phyloP scores from a whole-genome alignment of 192 early-diverging fungal species.

The Ambispora gerdemannii region DNA sequence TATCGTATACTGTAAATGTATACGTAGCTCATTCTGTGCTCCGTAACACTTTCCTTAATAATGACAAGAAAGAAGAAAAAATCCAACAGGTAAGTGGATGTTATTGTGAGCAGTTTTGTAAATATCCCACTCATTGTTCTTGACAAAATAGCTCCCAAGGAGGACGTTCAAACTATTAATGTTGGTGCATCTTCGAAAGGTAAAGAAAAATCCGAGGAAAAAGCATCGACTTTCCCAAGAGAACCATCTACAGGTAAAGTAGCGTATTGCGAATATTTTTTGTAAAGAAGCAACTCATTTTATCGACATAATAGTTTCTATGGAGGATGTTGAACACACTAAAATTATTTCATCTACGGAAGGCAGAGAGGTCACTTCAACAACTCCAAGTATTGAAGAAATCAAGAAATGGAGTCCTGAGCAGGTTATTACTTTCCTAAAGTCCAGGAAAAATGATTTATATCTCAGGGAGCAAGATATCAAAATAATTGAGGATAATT shows the following conservation, averaged over 20 bases:
- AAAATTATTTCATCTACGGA: neutral
- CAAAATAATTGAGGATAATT: neutral
- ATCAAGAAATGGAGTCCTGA: constrained; percentile 5
- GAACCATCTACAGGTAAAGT: constrained; percentile 21
- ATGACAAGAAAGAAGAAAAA: no score
- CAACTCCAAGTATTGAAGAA: constrained; percentile 19
- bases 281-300: constrained; percentile 13
- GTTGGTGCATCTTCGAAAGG: constrained; percentile 3
- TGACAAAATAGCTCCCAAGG: neutral
- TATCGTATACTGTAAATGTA: no score
- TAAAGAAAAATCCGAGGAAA: neutral
- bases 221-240: neutral
- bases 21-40: no score
- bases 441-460: neutral
- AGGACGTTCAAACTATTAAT: constrained; percentile 2
- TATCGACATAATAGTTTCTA: constrained; percentile 23
- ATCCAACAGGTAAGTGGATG: no score
- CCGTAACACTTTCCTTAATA: no score
- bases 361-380: constrained; percentile 5
- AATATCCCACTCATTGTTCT: no score
- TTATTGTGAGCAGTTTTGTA: no score
- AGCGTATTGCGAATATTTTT: constrained; percentile 17
- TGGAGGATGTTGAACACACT: constrained; percentile 6
- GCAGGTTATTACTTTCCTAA: constrained; percentile 13
- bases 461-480: neutral